Conservation (phyloP, 257 asterid species). For the Capsicum pubescens region DNA sequence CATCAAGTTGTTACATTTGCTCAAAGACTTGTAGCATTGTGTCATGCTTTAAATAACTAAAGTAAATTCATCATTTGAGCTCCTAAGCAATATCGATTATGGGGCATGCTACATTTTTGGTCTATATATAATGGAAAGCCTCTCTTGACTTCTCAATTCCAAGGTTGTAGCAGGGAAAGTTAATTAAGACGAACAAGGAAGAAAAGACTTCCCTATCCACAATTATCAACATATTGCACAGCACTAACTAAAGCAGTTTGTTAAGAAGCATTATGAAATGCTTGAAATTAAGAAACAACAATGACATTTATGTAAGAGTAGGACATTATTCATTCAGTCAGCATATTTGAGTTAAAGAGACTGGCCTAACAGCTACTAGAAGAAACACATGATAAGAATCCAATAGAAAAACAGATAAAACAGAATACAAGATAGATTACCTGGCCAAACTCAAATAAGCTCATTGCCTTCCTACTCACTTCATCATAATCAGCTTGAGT, state of each 20-base stretch:
- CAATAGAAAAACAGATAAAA: neutral
- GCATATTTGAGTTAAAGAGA: neutral
- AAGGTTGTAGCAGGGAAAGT: neutral
- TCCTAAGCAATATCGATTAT: neutral
- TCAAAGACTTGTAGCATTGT: neutral
- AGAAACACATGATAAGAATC: conserved; percentile 21
- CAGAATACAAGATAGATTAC: conserved; percentile 40
- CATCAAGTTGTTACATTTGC: neutral
- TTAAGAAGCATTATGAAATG: neutral
- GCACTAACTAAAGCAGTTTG: conserved; percentile 3
- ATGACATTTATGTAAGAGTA: neutral
- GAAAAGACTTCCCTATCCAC: neutral
- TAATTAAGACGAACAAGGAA: neutral
- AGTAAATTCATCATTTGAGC: neutral
- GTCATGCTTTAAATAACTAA: neutral
- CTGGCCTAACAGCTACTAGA: neutral
- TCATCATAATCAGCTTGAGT: conserved; percentile 70
- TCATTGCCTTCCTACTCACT: conserved; percentile 79
- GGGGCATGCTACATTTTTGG: neutral
- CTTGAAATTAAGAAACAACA: neutral
- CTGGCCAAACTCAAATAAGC: conserved; percentile 90
- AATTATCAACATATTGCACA: neutral
- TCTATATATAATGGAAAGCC: conserved; percentile 4
- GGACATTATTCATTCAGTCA: neutral
- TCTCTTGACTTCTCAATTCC: neutral